Percentiles rank a stretch among this genome's conserved stretches.
Conservation (phyloP, 2,329 filamentous ascomycete species). For the Clarireedia monteithiana region DNA sequence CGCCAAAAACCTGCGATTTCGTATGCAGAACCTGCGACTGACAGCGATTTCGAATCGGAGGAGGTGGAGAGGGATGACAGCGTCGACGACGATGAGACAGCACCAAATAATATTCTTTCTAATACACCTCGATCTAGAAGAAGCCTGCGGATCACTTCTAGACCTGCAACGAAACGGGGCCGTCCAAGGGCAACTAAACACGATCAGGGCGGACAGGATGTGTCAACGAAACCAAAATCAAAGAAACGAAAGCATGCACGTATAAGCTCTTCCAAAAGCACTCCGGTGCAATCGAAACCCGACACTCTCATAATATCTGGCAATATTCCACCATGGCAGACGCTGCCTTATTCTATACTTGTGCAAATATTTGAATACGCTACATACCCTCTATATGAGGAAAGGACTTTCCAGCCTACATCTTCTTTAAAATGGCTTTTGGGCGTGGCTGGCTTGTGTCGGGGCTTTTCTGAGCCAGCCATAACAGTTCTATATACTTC, state of each 20-base stretch:
- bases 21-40: conserved; percentile 7
- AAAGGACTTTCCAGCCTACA: conserved; percentile 36
- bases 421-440: conserved; percentile 54
- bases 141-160: background rate
- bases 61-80: background rate
- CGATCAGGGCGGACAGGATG: conserved; percentile 8
- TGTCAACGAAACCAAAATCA: background rate
- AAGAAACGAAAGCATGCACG: conserved; percentile 18
- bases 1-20: conserved; percentile 4
- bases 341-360: conserved; percentile 61
- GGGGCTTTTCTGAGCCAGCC: conserved; percentile 62
- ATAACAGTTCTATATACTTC: conserved; percentile 63
- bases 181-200: background rate
- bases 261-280: conserved; percentile 6
- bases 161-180: conserved; percentile 2
- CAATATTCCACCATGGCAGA: conserved; percentile 48
- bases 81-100: background rate
- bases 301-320: conserved; percentile 17
- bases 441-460: conserved; percentile 53
- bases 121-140: background rate
- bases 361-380: conserved; percentile 63
- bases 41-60: conserved; percentile 5
- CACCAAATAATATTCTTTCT: background rate
- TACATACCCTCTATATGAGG: conserved; percentile 43
- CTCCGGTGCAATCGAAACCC: background rate